phyloP scores from a whole-genome alignment of 164 flowering plant species.

The Pachysandra terminalis region DNA sequence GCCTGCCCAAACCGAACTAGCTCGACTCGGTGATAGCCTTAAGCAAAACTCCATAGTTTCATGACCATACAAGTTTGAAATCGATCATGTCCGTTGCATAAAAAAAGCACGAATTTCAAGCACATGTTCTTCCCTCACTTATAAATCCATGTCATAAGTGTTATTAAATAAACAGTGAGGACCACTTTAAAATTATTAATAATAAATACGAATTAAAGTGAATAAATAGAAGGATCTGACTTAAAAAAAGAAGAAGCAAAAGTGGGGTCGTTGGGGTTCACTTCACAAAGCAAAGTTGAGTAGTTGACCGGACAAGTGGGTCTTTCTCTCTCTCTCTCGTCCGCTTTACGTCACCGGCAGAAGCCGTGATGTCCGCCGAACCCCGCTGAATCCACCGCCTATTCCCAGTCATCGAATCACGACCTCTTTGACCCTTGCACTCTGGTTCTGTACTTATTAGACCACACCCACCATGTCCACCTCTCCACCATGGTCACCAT shows the following conservation, averaged over 20 bases:
- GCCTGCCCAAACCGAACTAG: too few species aligned
- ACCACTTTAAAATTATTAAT: too few species aligned
- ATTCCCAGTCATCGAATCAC: slow-evolving; percentile 9
- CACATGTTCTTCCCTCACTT: too few species aligned
- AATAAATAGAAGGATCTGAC: too few species aligned
- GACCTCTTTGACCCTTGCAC: not conserved
- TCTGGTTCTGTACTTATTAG: not conserved
- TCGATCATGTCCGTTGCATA: too few species aligned
- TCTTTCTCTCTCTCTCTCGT: not conserved
- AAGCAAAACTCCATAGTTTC: too few species aligned
- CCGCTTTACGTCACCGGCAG: slow-evolving; percentile 9
- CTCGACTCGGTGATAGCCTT: too few species aligned
- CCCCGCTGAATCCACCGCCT: slow-evolving; percentile 29
- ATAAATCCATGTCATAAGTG: too few species aligned
- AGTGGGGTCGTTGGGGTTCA: not conserved
- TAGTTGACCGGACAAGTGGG: slow-evolving; percentile 10
- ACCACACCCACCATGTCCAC: slow-evolving; percentile 7
- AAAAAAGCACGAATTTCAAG: too few species aligned
- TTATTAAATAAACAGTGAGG: too few species aligned
- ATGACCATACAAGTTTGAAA: too few species aligned
- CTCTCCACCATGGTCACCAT: not conserved
- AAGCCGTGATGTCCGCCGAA: slow-evolving; percentile 38
- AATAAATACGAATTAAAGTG: too few species aligned
- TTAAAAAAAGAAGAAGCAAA: not conserved
- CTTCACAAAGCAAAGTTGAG: slow-evolving; percentile 7